These are phyloP conservation scores for Chlamydomonas sphaeroides DNA, from an alignment of 139 green algal species.

Conservation along the genomic window DNA sequence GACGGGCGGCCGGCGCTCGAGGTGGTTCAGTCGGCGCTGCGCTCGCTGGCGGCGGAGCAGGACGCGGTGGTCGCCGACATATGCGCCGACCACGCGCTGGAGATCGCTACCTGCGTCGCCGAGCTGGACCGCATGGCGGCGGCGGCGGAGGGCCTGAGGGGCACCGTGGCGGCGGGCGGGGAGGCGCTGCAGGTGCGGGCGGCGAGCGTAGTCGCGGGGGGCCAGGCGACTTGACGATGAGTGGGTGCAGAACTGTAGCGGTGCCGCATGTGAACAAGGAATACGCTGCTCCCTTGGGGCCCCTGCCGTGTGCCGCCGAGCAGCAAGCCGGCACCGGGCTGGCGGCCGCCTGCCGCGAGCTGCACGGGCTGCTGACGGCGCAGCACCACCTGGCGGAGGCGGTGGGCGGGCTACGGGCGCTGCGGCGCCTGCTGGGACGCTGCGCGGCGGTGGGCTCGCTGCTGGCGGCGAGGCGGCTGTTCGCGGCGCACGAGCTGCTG, in stretches of 20 bases:
- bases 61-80: conserved; percentile 57
- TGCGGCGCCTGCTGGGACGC: conserved; percentile 14
- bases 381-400: conserved; percentile 16
- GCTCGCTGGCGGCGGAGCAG: conserved; percentile 60
- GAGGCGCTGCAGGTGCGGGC: conserved; percentile 48
- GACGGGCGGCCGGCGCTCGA: conserved; percentile 44
- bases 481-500: conserved; percentile 15
- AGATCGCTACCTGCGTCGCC: conserved; percentile 66
- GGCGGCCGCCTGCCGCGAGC: not conserved
- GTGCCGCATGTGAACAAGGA: too few species aligned
- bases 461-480: conserved; percentile 27
- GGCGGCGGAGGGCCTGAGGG: conserved; percentile 45
- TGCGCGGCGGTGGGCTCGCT: conserved; percentile 1
- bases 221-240: too few species aligned
- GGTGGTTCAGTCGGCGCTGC: conserved; percentile 44
- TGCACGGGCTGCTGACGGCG: not conserved
- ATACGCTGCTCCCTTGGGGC: too few species aligned
- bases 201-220: too few species aligned
- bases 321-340: not conserved
- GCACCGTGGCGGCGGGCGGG: conserved; percentile 44
- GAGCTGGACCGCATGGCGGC: conserved; percentile 64
- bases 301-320: too few species aligned
- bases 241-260: too few species aligned
- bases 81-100: conserved; percentile 62
- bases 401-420: not conserved